Evolutionary conservation across 2,329 filamentous ascomycete genomes (phyloP).

Genomic region (Sordariomycetes sp.): DNA sequence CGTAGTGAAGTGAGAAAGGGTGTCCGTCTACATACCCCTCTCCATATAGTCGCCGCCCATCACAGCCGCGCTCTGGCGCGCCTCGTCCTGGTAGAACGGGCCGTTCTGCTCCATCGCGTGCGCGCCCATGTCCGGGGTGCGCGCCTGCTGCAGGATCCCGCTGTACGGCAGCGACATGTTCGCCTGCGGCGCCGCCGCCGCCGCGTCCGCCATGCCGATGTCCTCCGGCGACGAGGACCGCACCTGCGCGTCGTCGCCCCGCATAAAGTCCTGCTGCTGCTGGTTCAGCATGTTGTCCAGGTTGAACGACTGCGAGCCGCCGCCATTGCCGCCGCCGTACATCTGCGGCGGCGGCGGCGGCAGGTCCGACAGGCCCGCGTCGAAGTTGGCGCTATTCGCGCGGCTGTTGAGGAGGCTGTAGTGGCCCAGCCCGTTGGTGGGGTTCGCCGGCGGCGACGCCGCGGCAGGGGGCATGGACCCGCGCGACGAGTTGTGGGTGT

Average conservation of each 20-base stretch:
- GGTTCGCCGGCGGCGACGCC: conserved; percentile 8
- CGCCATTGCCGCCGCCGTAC: neutral
- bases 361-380: conserved; percentile 3
- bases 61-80: neutral
- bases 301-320: conserved; percentile 1
- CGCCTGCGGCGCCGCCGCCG: conserved; percentile 18
- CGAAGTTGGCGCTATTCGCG: neutral
- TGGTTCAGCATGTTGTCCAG: conserved; percentile 8
- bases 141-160: neutral
- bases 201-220: conserved; percentile 23
- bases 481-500: neutral
- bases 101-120: neutral
- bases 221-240: conserved; percentile 19
- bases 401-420: neutral
- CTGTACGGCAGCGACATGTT: neutral
- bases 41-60: neutral
- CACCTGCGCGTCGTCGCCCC: conserved; percentile 24
- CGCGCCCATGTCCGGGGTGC: neutral
- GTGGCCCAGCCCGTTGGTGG: conserved; percentile 7
- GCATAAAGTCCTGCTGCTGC: conserved; percentile 18
- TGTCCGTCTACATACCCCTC: neutral
- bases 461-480: conserved; percentile 1
- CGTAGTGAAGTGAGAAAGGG: neutral
- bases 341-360: conserved; percentile 8
- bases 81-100: neutral